phyloP scores from a whole-genome alignment of 73 alveolate genomes.

The Paramecium caudatum region DNA sequence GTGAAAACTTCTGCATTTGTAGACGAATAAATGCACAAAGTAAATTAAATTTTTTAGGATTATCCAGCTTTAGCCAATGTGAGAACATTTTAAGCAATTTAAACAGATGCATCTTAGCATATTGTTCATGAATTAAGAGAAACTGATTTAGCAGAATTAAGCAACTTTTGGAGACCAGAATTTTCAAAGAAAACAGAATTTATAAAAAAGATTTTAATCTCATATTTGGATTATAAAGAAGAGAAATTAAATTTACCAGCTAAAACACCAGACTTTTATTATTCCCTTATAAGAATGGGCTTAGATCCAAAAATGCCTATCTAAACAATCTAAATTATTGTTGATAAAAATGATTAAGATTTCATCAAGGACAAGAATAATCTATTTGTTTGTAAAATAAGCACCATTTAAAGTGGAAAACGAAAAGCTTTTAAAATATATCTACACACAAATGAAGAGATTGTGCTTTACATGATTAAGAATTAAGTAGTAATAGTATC shows the following conservation, averaged over 20 bases:
- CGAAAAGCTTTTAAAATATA: slow-evolving; percentile 14
- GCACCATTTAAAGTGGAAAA: background rate
- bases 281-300: slow-evolving; percentile 27
- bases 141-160: background rate
- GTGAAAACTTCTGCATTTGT: slow-evolving; percentile 15
- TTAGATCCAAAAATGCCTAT: slow-evolving; percentile 37
- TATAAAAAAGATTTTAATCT: background rate
- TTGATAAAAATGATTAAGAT: slow-evolving; percentile 13
- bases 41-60: slow-evolving; percentile 27
- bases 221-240: slow-evolving; percentile 6
- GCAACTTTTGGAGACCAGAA: slow-evolving; percentile 67
- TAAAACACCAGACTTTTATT: slow-evolving; percentile 49
- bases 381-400: background rate
- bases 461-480: slow-evolving; percentile 20
- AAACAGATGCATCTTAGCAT: slow-evolving; percentile 38
- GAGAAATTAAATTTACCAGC: background rate
- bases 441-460: background rate
- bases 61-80: slow-evolving; percentile 63
- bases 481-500: background rate
- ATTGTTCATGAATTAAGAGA: background rate
- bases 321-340: background rate
- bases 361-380: slow-evolving; percentile 6
- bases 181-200: background rate
- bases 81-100: slow-evolving; percentile 34
- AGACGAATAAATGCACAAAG: slow-evolving; percentile 20